phyloP scores from a whole-genome alignment of 768 basidiomycete species.

The Termitomyces sp. region DNA sequence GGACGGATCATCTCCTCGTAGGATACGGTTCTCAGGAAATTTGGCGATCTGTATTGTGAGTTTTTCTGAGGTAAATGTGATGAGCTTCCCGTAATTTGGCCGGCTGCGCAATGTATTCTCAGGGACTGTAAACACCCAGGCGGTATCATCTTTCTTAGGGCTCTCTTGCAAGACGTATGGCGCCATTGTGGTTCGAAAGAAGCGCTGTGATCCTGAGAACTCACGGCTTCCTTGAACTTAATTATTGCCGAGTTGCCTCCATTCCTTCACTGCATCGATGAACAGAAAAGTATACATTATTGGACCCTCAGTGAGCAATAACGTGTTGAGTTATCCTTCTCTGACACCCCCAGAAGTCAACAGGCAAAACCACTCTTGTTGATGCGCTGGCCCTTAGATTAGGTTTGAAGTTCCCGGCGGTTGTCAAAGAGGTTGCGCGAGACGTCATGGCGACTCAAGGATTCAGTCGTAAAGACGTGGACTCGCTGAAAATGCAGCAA shows the following conservation, averaged over 20 bases:
- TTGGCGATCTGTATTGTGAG: constrained; percentile 46
- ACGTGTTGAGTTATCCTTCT: not conserved
- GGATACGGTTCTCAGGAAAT: constrained; percentile 55
- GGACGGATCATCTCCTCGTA: constrained; percentile 49
- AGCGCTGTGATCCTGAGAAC: constrained; percentile 11
- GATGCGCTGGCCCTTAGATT: constrained; percentile 41
- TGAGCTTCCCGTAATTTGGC: constrained; percentile 37
- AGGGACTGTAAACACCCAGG: constrained; percentile 46
- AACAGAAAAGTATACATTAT: constrained; percentile 37
- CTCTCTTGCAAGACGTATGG: constrained; percentile 32
- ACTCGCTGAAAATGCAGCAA: constrained; percentile 52
- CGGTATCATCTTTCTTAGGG: constrained; percentile 42
- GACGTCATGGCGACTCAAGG: constrained; percentile 48
- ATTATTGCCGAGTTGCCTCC: not conserved
- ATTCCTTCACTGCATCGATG: not conserved
- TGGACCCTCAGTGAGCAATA: constrained; percentile 43
- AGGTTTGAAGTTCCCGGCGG: constrained; percentile 29
- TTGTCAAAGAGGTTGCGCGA: constrained; percentile 60
- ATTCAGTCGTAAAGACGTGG: constrained; percentile 47
- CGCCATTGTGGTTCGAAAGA: constrained; percentile 25
- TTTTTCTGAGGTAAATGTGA: constrained; percentile 43
- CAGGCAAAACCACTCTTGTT: constrained; percentile 70
- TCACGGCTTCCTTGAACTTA: constrained; percentile 8
- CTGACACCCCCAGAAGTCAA: constrained; percentile 32
- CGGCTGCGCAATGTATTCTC: constrained; percentile 22